Base-by-base conservation (phyloP, 371 early-diverging fungal species). In the Gilbertella persicaria region DNA sequence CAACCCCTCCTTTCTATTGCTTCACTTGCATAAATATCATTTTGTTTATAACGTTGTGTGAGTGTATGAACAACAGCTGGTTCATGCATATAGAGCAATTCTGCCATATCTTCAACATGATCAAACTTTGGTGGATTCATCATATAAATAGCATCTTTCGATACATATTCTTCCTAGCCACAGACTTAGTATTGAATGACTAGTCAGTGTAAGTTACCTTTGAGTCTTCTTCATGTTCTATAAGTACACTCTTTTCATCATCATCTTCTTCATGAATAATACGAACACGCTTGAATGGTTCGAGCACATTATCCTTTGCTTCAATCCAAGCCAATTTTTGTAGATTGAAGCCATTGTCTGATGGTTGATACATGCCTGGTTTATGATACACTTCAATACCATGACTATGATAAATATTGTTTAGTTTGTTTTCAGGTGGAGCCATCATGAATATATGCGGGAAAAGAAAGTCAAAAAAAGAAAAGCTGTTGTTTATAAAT, bases 111-210 rank as follows among this genome's bases (percentile, higher is more conserved):
- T 48, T 98, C 98, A 29, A 91, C 94, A 60, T 88, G 86, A 67
- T 99, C 99, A 69, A 99, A 99, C 75, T 99, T 99, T 30, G 97
- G 95, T 39, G 99, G 99, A 58, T 99, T 99, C 91, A 98, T 97
- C 73, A 97, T 94, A 50, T 94, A 90, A 2, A 94, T 86, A 41
- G 89, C 87, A 53, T 88, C 90, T 45, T 44, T 58, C 5, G 45
- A 25, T 9, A 60, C 37, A 30, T 60, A 20, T 33, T 55, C 54
- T 20, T 60, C 60, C 47, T 59, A 50, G 9, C 28, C 26, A 35
- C 19, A 29, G 29, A 8, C 14, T 29, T 13, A 17, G 7, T 44
- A 26, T 37, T 19, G n/a, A 41, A 17, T 4, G 2, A 23, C 7
- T 3, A 20, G 29, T 9, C 12, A 37, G 12, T 4, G 17, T 33